Evolutionary conservation across 2,329 filamentous ascomycete genomes (phyloP), one percentile per base, ranked within the genome.

Genomic region (Trichoderma polysporum): DNA sequence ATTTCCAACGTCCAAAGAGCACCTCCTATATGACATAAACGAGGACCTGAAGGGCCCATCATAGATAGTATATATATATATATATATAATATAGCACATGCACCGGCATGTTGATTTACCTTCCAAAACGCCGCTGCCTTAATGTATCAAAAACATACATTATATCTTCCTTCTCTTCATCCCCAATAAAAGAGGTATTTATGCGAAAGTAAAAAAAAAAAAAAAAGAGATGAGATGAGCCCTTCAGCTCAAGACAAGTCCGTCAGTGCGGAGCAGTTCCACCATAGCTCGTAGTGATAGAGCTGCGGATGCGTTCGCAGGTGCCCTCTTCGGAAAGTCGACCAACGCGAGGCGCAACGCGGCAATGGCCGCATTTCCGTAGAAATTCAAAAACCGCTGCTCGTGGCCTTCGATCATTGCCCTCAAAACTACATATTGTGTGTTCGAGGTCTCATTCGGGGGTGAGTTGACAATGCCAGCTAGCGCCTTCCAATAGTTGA

Each of bases 401-500:
- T 92, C 89, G 69, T 90, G 90, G 27, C 90, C 86, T 63, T 90
- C 85, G 33, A 94, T 86, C 85, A 94, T 89, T 8, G 88, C 83
- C 67, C 89, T 86, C 47, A 94, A 81, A 2, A 94, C 86, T 5
- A 89, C 83, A 69, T 88, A 87, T 71, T 94, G 91, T 0, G 91
- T 93, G 69, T 90, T 86, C n/a, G 89, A 90, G 10, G 90, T 84
- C 70, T 91, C 84, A 10, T 80, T 77, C 0, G 87, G 74, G 0
- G 92, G 90, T 0, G 92, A 91, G 75, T 93, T 93, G 74, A 94
- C 81, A 41, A 98, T 91, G 50, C 84, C 84, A 0, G 92, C 88
- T 66, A 98, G 81, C 0, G 90, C 85, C 41, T 83, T 85, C 95
- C 95, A 99, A 81, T 95, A 98, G 66, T 94, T 84, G 0, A 84